Evolutionary conservation across 441 rosid species (phyloP).

Genomic region (Populus hybrid): DNA sequence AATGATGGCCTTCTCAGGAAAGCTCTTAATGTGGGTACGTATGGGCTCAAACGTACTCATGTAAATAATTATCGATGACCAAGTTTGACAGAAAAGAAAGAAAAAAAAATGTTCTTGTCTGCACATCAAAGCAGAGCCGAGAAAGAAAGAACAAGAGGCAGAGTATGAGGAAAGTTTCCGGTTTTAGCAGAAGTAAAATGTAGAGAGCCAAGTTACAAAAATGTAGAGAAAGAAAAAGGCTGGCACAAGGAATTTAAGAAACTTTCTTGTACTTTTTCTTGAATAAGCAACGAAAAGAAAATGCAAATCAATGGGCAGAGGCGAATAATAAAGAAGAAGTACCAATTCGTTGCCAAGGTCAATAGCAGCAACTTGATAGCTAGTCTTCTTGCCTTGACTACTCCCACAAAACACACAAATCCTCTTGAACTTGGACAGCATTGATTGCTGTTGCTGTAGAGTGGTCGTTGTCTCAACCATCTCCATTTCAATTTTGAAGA

Average conservation of each 20-base stretch:
- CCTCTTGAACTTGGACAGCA: conserved; percentile 69
- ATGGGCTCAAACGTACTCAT: conserved; percentile 6
- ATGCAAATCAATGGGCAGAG: conserved; percentile 1
- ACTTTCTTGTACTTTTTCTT: conserved; percentile 1
- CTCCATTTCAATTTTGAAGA: conserved; percentile 38
- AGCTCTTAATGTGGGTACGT: conserved; percentile 6
- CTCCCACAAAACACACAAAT: conserved; percentile 98
- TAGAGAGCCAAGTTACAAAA: conserved; percentile 13
- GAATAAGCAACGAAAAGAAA: neutral
- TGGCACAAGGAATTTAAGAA: conserved; percentile 6
- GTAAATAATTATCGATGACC: neutral
- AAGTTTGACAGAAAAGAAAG: conserved; percentile 5
- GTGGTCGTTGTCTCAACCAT: conserved; percentile 40
- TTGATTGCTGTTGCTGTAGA: conserved; percentile 12
- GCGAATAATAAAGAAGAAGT: conserved; percentile 8
- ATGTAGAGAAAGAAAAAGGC: conserved; percentile 8
- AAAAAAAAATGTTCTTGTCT: conserved; percentile 19
- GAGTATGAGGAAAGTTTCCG: neutral
- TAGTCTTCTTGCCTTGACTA: conserved; percentile 91
- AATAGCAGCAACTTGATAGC: conserved; percentile 95
- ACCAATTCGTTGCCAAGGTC: conserved; percentile 98
- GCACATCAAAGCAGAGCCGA: conserved; percentile 5
- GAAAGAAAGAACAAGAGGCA: neutral
- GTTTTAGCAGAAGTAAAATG: conserved; percentile 5
- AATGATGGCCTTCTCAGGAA: neutral